These are phyloP conservation scores for Suillus cothurnatus DNA, from an alignment of 768 basidiomycete genomes.

Conservation along the genomic window DNA sequence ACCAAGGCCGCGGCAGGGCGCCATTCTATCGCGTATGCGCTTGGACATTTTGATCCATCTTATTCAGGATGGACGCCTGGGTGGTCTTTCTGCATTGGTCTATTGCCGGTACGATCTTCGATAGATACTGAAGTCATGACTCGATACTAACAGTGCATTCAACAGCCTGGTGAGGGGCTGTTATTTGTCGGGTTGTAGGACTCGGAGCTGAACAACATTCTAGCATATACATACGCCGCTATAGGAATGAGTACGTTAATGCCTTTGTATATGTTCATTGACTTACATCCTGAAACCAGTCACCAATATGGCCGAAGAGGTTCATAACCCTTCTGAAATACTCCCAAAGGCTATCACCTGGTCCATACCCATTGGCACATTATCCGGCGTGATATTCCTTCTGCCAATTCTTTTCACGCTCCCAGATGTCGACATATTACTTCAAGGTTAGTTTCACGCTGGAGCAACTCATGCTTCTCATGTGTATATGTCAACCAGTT, in stretches of 20 bases:
- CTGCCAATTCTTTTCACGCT: constrained; percentile 68
- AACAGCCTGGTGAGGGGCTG: constrained; percentile 33
- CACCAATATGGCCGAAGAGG: constrained; percentile 70
- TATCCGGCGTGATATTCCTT: constrained; percentile 55
- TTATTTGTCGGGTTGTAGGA: constrained; percentile 4
- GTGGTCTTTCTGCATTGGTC: constrained; percentile 70
- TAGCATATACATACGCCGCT: constrained; percentile 58
- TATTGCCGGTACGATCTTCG: constrained; percentile 46
- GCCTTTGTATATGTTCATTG: neutral
- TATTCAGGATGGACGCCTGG: constrained; percentile 66
- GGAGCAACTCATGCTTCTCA: neutral
- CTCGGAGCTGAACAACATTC: constrained; percentile 18
- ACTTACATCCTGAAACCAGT: constrained; percentile 36
- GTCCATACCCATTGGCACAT: constrained; percentile 54
- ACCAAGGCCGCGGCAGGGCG: constrained; percentile 60
- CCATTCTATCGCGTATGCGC: constrained; percentile 54
- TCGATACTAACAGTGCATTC: neutral
- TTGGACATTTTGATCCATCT: constrained; percentile 60
- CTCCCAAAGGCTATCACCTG: constrained; percentile 58
- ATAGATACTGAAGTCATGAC: neutral
- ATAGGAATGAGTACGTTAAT: constrained; percentile 59
- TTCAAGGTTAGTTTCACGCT: constrained; percentile 43
- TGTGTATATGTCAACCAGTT: constrained; percentile 35
- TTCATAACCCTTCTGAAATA: constrained; percentile 55
- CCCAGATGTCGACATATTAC: constrained; percentile 54